A percentile compares a stretch with the other conserved stretches of the same genome.
Evolutionary conservation across 2,329 filamentous ascomycete species (phyloP).

Genomic region (Celoporthe dispersa): DNA sequence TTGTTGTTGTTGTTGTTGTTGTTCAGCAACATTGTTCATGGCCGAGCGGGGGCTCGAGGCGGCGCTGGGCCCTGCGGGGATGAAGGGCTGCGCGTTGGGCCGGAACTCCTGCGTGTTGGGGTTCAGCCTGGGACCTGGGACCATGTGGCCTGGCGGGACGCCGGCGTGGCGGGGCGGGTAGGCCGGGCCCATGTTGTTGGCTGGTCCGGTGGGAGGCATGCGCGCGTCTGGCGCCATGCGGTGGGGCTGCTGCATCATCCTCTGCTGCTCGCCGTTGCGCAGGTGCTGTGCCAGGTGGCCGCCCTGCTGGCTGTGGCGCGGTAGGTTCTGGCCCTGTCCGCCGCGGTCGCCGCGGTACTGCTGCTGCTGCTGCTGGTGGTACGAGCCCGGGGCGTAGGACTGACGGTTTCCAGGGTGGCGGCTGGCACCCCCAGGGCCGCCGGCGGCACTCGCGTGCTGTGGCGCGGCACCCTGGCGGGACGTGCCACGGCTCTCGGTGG

Average conservation of each 20-base stretch:
- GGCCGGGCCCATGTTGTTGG: slow-evolving; percentile 56
- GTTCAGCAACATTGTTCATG: slow-evolving; percentile 51
- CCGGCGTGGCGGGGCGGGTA: slow-evolving; percentile 59
- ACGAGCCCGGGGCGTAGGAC: slow-evolving; percentile 52
- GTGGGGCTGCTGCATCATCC: slow-evolving; percentile 45
- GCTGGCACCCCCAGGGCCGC: slow-evolving; percentile 37
- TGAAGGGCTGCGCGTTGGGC: slow-evolving; percentile 80
- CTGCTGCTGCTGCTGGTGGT: slow-evolving; percentile 51
- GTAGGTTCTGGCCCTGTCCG: slow-evolving; percentile 42
- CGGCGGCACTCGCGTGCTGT: slow-evolving; percentile 33
- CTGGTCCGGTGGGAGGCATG: slow-evolving; percentile 74
- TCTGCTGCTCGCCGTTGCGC: slow-evolving; percentile 55
- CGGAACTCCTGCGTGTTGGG: slow-evolving; percentile 78
- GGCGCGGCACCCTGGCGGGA: slow-evolving; percentile 38
- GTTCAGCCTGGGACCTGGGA: slow-evolving; percentile 58
- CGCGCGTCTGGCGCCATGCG: slow-evolving; percentile 68
- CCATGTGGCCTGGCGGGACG: slow-evolving; percentile 53
- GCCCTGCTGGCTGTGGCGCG: slow-evolving; percentile 45
- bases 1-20: slow-evolving; percentile 19
- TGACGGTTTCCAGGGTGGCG: slow-evolving; percentile 56
- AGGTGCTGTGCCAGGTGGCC: slow-evolving; percentile 49
- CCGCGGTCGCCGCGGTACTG: slow-evolving; percentile 51
- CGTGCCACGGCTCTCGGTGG: slow-evolving; percentile 29
- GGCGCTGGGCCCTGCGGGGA: slow-evolving; percentile 69
- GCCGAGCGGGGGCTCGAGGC: slow-evolving; percentile 73